Conservation (phyloP, 345 rosid species). For the Moringa oleifera region DNA sequence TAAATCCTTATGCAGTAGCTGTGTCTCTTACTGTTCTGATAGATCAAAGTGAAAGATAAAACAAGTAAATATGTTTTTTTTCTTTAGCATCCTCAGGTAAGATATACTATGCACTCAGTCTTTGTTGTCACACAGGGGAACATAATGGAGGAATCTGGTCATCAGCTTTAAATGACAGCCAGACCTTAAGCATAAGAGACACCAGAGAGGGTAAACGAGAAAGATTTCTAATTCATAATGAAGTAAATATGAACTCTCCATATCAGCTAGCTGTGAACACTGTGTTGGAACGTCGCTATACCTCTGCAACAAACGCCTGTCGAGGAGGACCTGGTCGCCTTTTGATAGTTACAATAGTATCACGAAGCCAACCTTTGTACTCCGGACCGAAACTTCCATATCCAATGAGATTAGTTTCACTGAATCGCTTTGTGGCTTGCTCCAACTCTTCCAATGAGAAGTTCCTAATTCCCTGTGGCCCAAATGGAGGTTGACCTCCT, state of each 20-base stretch:
- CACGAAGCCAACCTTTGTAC: slow-evolving; percentile 46
- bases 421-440: slow-evolving; percentile 50
- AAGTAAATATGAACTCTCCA: background rate
- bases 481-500: slow-evolving; percentile 20
- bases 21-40: background rate
- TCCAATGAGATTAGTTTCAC: slow-evolving; percentile 41
- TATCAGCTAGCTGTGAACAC: background rate
- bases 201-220: no score
- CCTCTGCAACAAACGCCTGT: slow-evolving; percentile 47
- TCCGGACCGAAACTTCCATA: slow-evolving; percentile 49
- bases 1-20: background rate
- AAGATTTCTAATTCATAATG: background rate
- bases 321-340: slow-evolving; percentile 32
- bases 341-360: slow-evolving; percentile 50
- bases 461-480: slow-evolving; percentile 28
- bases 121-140: no score
- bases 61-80: no score
- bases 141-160: no score
- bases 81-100: no score
- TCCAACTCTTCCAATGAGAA: slow-evolving; percentile 55
- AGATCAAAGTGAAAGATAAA: background rate
- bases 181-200: no score
- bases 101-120: no score
- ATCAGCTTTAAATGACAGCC: no score
- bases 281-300: slow-evolving; percentile 15